phyloP scores from a whole-genome alignment of 441 rosid species.

The Eruca vesicaria region DNA sequence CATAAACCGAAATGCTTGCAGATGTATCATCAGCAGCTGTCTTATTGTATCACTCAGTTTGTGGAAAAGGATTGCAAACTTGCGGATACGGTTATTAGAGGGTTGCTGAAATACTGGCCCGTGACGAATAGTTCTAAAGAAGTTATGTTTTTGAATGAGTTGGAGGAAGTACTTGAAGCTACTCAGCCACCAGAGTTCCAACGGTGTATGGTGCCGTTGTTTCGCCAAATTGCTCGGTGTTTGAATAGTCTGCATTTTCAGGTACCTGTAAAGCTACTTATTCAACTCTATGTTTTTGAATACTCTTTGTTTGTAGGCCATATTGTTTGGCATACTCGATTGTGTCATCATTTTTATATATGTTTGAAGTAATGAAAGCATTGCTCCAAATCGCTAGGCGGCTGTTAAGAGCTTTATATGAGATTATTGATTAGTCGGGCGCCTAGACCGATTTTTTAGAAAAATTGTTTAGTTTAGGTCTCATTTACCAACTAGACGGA shows the following conservation, averaged over 20 bases:
- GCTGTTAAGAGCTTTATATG: background rate
- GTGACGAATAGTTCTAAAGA: slow-evolving; percentile 73
- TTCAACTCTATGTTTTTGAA: background rate
- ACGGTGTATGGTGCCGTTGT: slow-evolving; percentile 65
- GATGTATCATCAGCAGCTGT: slow-evolving; percentile 76
- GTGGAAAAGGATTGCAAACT: slow-evolving; percentile 77
- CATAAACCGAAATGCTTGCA: slow-evolving; percentile 73
- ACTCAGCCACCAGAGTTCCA: slow-evolving; percentile 73
- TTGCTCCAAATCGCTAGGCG: background rate
- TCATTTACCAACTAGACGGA: background rate
- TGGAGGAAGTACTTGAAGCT: slow-evolving; percentile 71
- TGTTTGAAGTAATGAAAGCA: too few species aligned
- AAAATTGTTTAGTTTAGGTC: background rate
- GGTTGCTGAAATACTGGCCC: slow-evolving; percentile 71
- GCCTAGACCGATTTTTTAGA: background rate
- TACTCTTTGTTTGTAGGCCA: background rate
- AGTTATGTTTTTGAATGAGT: slow-evolving; percentile 66
- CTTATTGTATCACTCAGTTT: slow-evolving; percentile 69
- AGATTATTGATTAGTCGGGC: background rate
- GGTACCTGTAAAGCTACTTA: slow-evolving; percentile 33
- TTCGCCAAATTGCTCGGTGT: slow-evolving; percentile 64
- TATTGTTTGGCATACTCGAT: background rate
- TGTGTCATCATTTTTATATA: background rate
- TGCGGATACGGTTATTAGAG: slow-evolving; percentile 63
- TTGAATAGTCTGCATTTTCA: slow-evolving; percentile 75